Base-by-base conservation (phyloP, 2,329 filamentous ascomycete genomes). In the Microsporum canis region DNA sequence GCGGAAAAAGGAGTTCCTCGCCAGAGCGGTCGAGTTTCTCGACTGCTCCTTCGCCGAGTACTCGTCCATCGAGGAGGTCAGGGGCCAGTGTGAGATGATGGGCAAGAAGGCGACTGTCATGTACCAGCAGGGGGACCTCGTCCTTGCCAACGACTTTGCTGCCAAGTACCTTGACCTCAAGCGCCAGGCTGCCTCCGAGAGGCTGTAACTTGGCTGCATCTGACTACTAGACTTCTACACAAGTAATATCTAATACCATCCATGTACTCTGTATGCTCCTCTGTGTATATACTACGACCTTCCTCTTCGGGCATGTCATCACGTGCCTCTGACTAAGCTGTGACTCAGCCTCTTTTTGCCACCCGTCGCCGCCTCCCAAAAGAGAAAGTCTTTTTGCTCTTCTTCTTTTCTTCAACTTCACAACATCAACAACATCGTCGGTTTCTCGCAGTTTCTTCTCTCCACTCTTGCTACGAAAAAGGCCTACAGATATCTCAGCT, bases 61-160 rank as follows among this genome's bases (percentile, higher is more conserved):
- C 70, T 82, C 84, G 47, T 80, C 78, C 55, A 77, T 89, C 12
- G 84, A 88, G 69, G 88, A 88, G 70, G 75, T 85, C 12, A 75
- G 78, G n/a, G 84, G 84, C 60, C 86, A 89, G 73, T 86, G 88
- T 68, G 87, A 91, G 72, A 85, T 88, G 78, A 82, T 91, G 76
- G 86, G 87, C 23, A 94, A 94, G 78, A 91, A 89, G 74, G 87
- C 88, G 2, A 85, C 85, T 58, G 81, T 95, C 58, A 88, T 89
- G 78, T 84, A 86, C 71, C 76, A 87, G 55, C 79, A 82, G 5
- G 88, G 86, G 0, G 87, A 91, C 66, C 72, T 79, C 65, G 78
- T 77, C 17, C 67, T 85, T 64, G 84, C 86, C 0, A 86, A 87
- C 66, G 84, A 87, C 64, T 86, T 81, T 66, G 85, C 86, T 1